Evolutionary conservation across 2,329 filamentous ascomycete species (phyloP), one percentile per base, ranked within the genome.

Genomic region (Tolypocladium paradoxum): DNA sequence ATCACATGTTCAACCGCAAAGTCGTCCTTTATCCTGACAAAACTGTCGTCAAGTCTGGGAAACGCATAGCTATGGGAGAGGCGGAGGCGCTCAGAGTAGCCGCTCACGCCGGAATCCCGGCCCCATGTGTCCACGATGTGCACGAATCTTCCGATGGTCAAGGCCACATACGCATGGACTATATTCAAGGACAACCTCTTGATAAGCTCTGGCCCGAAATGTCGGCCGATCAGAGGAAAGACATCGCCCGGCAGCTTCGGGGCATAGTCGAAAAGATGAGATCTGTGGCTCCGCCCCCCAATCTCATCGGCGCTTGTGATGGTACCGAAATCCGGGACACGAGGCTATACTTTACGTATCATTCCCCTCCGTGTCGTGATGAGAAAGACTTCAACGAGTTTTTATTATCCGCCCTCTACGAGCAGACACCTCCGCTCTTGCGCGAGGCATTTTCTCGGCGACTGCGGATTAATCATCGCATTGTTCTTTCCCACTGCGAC

Each of bases 401-500:
- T 50, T 46, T 67, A 1, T 20, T 62, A 22, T 56, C 55, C 0
- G 29, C 48, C 4, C 54, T 67, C 2, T 54, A 49, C 22, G 16
- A 53, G 3, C 20, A 54, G 0, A 60, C 45, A 3, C 64, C 64
- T 2, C 31, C 55, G 6, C 48, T 55, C 0, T n/a, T 68, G 4
- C 55, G 53, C 2, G 50, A 43, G 16, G 58, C 65, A 0, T 62
- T 67, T 52, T 38, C 58, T 18, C 46, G 45, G 2, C 60, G 60
- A n/a, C 50, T 65, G 18, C 50, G 54, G 29, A 62, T 59, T 0
- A 35, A 60, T 20, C 64, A 70, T 56, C 58, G 58, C n/a, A 60
- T 70, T 34, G 67, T 73, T 1, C 73, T 81, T 54, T 76, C 76
- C 2, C 76, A 81, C 63, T 71, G 71, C 3, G 77, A 82, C 60